phyloP scores from a whole-genome alignment of 2,329 filamentous ascomycete species.

The Fusarium ramigenum region DNA sequence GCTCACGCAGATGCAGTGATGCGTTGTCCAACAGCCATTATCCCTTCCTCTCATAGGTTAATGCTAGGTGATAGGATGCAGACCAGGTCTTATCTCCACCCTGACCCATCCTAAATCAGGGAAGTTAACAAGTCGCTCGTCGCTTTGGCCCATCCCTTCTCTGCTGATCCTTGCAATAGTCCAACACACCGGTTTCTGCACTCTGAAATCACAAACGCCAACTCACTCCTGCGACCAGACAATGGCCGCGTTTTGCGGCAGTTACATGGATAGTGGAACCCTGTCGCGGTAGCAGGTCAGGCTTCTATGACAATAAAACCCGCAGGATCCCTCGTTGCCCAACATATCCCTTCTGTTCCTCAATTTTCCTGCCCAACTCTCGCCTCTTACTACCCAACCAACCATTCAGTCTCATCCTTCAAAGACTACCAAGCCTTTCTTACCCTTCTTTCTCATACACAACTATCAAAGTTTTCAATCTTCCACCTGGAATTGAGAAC shows the following conservation, averaged over 20 bases:
- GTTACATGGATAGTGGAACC: constrained; percentile 43
- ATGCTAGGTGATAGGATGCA: constrained; percentile 56
- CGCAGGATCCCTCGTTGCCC: constrained; percentile 57
- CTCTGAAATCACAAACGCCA: constrained; percentile 52
- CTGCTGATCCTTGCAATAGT: constrained; percentile 45
- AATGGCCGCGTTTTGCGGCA: constrained; percentile 49
- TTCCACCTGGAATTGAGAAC: constrained; percentile 36
- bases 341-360: constrained; percentile 45
- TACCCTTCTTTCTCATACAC: constrained; percentile 33
- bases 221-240: constrained; percentile 60
- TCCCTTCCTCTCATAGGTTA: constrained; percentile 51
- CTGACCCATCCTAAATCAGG: constrained; percentile 50
- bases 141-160: constrained; percentile 40
- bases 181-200: constrained; percentile 40
- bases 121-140: constrained; percentile 50
- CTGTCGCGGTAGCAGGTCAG: constrained; percentile 40
- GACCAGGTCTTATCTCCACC: constrained; percentile 49
- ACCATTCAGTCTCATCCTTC: constrained; percentile 37
- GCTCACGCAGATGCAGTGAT: constrained; percentile 51
- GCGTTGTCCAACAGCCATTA: constrained; percentile 57
- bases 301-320: constrained; percentile 58
- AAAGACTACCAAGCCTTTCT: constrained; percentile 38
- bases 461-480: constrained; percentile 31
- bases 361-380: constrained; percentile 49
- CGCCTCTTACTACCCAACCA: constrained; percentile 52